Base-by-base conservation (phyloP, 2,329 filamentous ascomycete species). In the Penicillium sp. region DNA sequence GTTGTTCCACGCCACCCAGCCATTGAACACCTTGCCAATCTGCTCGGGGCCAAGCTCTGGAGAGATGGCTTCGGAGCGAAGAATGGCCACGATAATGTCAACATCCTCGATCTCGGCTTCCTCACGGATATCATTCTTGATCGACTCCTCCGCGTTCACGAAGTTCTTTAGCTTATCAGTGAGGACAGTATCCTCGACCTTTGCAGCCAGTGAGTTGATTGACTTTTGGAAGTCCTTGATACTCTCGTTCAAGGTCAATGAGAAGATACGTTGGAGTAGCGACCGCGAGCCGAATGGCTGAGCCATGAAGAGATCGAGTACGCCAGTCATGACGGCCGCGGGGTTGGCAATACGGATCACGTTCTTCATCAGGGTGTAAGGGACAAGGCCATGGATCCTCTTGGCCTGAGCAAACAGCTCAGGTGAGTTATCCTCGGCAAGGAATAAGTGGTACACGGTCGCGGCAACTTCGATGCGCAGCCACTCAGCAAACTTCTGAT, bases 401-500 rank as follows among this genome's bases (percentile, higher is more conserved):
- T 92, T 96, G 4, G 89, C 86, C 72, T 99, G 94, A 0, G 91
- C 90, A 70, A 97, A 97, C 27, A 99, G 74, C 67, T 99, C 94
- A 0, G 94, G 92, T 0, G 92, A 96, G 71, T 99, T 99, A 74
- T 99, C 94, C 70, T 99, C 94, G 5, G 94, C 94, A 40, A 99
- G 81, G 79, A 99, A 99, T 30, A 99, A 79, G 70, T 99, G 94
- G 68, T 99, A 99, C 53, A 97, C 85, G 20, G 94, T 96, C 36
- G 94, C 94, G 22, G 94, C 94, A 44, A 99, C 87, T 74, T 99
- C 94, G 65, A 99, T 99, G 35, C 94, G 87, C 45, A 97, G 78
- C 94, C 94, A 99, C 71, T 99, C 94, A 16, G 92, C 92, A 68
- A 99, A 97, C 70, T 97, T 99, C 66, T 94, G 89, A 71, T 97